These are phyloP conservation scores for Globisporangium viniferum DNA, from an alignment of 352 stramenopile genomes.

Conservation along the genomic window DNA sequence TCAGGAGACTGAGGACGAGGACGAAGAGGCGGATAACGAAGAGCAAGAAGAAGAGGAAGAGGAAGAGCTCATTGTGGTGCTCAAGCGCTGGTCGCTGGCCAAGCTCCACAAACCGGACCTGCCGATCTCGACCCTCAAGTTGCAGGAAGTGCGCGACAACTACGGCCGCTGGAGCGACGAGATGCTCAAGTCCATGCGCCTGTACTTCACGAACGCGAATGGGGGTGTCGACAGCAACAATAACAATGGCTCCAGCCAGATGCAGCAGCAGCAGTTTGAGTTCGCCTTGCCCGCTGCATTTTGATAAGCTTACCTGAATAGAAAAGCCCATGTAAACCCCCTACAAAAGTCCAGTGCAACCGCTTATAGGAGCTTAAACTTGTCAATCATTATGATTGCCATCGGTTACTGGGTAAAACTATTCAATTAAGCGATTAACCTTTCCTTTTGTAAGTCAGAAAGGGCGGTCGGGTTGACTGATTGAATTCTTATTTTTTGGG, in stretches of 20 bases:
- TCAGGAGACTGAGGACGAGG: conserved; percentile 1
- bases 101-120: conserved; percentile 25
- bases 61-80: conserved; percentile 26
- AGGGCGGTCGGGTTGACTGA: too few relatives aligned
- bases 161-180: conserved; percentile 43
- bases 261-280: neutral
- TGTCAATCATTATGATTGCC: too few relatives aligned
- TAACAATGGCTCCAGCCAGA: too few relatives aligned
- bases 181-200: conserved; percentile 42
- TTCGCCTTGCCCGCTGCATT: neutral
- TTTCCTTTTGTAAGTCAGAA: too few relatives aligned
- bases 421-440: too few relatives aligned
- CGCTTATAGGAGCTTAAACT: too few relatives aligned
- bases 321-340: too few relatives aligned
- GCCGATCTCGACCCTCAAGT: conserved; percentile 19
- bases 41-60: conserved; percentile 3
- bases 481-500: too few relatives aligned
- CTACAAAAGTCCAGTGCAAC: too few relatives aligned
- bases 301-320: too few relatives aligned
- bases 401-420: too few relatives aligned
- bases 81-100: conserved; percentile 28
- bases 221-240: neutral
- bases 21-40: conserved; percentile 1
- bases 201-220: neutral
- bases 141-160: conserved; percentile 40